phyloP scores from a whole-genome alignment of 2,329 filamentous ascomycete species.

The Pezicula rhizophila region DNA sequence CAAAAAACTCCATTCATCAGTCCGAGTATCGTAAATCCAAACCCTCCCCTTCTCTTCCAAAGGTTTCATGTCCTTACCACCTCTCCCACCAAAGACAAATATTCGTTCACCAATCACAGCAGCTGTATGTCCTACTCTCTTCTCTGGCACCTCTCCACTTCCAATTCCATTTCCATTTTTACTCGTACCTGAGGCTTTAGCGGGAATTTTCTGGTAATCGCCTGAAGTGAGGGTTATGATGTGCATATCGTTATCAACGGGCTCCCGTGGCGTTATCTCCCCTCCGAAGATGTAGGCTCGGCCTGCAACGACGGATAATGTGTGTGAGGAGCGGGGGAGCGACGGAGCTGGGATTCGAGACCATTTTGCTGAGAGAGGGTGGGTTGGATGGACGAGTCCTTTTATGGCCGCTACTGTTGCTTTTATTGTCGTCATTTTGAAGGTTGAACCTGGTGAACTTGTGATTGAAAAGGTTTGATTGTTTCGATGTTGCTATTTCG shows the following conservation, averaged over 20 bases:
- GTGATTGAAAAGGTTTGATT: no score
- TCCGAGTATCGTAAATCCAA: conserved; percentile 67
- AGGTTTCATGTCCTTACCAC: conserved; percentile 60
- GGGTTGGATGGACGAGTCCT: conserved; percentile 20
- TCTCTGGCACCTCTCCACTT: conserved; percentile 47
- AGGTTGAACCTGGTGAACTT: not conserved
- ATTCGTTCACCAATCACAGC: conserved; percentile 63
- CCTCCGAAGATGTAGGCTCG: conserved; percentile 72
- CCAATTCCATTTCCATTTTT: no score
- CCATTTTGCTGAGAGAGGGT: conserved; percentile 50
- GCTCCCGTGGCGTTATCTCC: conserved; percentile 59
- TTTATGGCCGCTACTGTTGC: conserved; percentile 17
- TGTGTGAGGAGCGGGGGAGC: conserved; percentile 69
- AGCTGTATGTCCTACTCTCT: conserved; percentile 69
- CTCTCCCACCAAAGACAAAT: conserved; percentile 77
- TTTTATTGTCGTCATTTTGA: conserved; percentile 24
- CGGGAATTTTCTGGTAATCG: conserved; percentile 53
- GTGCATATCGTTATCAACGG: conserved; percentile 69
- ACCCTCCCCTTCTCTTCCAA: conserved; percentile 69
- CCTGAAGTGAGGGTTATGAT: conserved; percentile 50
- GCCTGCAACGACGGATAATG: conserved; percentile 52
- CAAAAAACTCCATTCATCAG: conserved; percentile 59
- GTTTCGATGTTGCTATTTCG: no score
- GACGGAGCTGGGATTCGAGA: conserved; percentile 46
- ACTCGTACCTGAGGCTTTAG: conserved; percentile 32